A percentile compares a stretch with the other conserved stretches of the same genome.
These are phyloP conservation scores for Geranium incanum DNA, from an alignment of 441 rosid genomes.

Conservation along the genomic window DNA sequence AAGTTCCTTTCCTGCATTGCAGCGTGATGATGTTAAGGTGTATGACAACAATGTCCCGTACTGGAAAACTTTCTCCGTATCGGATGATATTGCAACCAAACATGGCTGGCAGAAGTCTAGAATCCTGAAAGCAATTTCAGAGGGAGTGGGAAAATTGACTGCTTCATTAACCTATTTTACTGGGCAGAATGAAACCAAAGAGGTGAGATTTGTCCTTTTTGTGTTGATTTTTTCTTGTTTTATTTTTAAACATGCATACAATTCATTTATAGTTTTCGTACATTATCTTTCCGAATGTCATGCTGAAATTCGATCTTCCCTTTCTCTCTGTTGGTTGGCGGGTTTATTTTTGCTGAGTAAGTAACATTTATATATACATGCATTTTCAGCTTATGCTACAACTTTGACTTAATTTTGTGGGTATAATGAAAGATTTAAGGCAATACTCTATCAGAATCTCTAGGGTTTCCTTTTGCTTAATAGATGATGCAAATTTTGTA, in stretches of 20 bases:
- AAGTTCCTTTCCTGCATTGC: conserved; percentile 33
- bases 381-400: not conserved
- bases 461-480: not conserved
- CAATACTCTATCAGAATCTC: not conserved
- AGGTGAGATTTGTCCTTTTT: conserved; percentile 36
- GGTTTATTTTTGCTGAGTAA: not conserved
- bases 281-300: conserved; percentile 5
- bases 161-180: conserved; percentile 69
- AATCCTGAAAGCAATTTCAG: conserved; percentile 55
- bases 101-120: conserved; percentile 50
- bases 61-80: conserved; percentile 45
- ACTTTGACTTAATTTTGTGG: not conserved
- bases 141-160: conserved; percentile 58
- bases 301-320: not conserved
- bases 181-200: conserved; percentile 43
- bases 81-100: conserved; percentile 42
- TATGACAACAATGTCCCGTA: conserved; percentile 45
- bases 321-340: not conserved
- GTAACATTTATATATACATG: not conserved
- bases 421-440: not conserved
- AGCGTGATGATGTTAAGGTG: conserved; percentile 71
- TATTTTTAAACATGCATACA: conserved; percentile 7
- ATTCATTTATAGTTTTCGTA: not conserved
- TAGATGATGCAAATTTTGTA: not conserved
- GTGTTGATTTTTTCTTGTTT: not conserved